These are phyloP conservation scores for Priceomyces fermenticarens DNA, from an alignment of 805 yeast species.

Conservation along the genomic window DNA sequence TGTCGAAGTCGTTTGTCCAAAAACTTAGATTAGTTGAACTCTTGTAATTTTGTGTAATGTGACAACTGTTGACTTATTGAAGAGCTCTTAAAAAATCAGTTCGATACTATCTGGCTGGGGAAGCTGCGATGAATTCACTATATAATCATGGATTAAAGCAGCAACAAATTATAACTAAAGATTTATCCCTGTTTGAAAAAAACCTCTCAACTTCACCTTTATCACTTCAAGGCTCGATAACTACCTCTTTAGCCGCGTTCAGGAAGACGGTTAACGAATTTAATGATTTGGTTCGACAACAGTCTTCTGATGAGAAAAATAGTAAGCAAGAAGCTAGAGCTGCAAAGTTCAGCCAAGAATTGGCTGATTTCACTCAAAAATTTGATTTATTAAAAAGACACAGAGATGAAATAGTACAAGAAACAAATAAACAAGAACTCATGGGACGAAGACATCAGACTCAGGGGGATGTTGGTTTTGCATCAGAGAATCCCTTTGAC, in stretches of 20 bases:
- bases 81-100: no score
- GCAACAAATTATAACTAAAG: constrained; percentile 67
- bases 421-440: constrained; percentile 48
- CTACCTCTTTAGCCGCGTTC: constrained; percentile 76
- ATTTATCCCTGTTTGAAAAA: constrained; percentile 62
- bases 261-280: constrained; percentile 74
- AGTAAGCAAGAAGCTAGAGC: constrained; percentile 55
- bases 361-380: constrained; percentile 44
- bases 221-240: constrained; percentile 71
- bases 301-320: constrained; percentile 49
- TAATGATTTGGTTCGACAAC: constrained; percentile 56
- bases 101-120: no score
- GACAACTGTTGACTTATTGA: no score
- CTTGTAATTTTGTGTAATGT: no score
- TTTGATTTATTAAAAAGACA: constrained; percentile 53
- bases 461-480: constrained; percentile 18
- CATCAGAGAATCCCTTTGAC: constrained; percentile 46
- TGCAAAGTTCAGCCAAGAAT: constrained; percentile 49
- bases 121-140: constrained; percentile 61
- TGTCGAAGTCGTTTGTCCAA: no score
- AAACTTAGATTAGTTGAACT: no score
- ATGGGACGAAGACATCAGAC: constrained; percentile 48
- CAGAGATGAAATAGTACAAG: constrained; percentile 52
- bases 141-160: constrained; percentile 90
- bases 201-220: constrained; percentile 69